Conservation (phyloP, 2,329 filamentous ascomycete genomes). For the Pyricularia pennisetigena region DNA sequence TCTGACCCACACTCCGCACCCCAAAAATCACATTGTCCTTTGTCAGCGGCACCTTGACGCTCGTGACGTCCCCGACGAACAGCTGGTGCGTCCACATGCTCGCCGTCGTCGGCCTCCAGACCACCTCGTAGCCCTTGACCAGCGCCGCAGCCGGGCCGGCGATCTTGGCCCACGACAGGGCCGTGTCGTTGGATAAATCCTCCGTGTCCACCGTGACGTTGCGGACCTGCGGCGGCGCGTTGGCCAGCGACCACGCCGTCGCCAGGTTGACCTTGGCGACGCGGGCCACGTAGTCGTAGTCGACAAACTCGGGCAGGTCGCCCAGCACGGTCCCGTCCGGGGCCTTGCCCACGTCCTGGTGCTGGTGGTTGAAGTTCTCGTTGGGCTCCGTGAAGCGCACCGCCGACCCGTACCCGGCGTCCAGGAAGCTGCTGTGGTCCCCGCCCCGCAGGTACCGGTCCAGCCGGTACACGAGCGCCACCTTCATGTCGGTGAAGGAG, state of each 20-base stretch:
- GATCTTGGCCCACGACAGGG: conserved; percentile 35
- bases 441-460: conserved; percentile 47
- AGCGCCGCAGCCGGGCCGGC: conserved; percentile 12
- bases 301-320: conserved; percentile 45
- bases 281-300: conserved; percentile 42
- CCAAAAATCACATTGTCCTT: conserved; percentile 52
- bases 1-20: conserved; percentile 36
- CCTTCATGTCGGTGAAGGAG: conserved; percentile 39
- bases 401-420: conserved; percentile 39
- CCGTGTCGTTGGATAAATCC: conserved; percentile 34
- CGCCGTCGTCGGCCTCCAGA: conserved; percentile 41
- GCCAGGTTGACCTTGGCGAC: conserved; percentile 45
- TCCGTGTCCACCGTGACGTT: conserved; percentile 29
- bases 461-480: conserved; percentile 44
- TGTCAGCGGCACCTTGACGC: conserved; percentile 34
- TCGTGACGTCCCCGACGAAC: conserved; percentile 35
- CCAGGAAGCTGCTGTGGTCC: conserved; percentile 45
- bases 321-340: conserved; percentile 40
- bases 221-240: conserved; percentile 35
- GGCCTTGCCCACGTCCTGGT: conserved; percentile 38
- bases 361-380: conserved; percentile 47
- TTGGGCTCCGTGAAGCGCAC: conserved; percentile 47
- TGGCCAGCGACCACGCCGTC: conserved; percentile 41
- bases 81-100: conserved; percentile 38
- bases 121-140: conserved; percentile 40